Evolutionary conservation across 345 rosid genomes (phyloP), one percentile per base, ranked within the genome.

Genomic region (Ailanthus altissimus): DNA sequence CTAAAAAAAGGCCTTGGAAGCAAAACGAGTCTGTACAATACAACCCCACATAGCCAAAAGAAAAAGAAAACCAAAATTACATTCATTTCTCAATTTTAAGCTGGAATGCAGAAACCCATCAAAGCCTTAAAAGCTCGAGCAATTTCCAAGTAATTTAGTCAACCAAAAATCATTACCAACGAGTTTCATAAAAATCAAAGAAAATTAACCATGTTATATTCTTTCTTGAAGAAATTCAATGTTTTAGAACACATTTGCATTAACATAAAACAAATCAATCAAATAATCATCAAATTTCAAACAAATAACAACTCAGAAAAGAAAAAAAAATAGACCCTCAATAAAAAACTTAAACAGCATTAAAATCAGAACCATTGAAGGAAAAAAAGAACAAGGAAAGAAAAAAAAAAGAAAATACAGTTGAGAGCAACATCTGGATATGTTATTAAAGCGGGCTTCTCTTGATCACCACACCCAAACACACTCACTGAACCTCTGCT

Each of bases 351-450:
- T 40, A 43, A 64, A 1, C 26, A 18, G 59, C 32, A 23, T 2
- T 18, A 66, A 66, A 42, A 2, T 58, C n/a, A 47, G 21, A 43
- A 75, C 45, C 38, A 75, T 15, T 23, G 14, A 67, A 53, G 61
- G 16, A 26, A 7, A 32, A 23, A 6, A 0, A 38, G 21, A 11
- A 9, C 38, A n/a, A 3, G 1, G 46, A 6, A 43, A 13, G n/a
- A 4, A 14, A 69, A 65, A 6, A 43, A 63, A 51, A 11, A 20
- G 50, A 56, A 75, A 85, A 64, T 89, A 94, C 98, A 90, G 64
- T 89, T 94, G 53, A 94, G 90, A 83, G 92, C 97, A 72, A 94
- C 91, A 85, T 94, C 98, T 15, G 98, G 93, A 74, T 92, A 94
- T 15, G 98, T 90, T 40, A 92, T 88, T 78, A 93, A 78, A 51